Evolutionary conservation across 352 stramenopile species (phyloP).

Genomic region (Pythium rhizo-oryzae): DNA sequence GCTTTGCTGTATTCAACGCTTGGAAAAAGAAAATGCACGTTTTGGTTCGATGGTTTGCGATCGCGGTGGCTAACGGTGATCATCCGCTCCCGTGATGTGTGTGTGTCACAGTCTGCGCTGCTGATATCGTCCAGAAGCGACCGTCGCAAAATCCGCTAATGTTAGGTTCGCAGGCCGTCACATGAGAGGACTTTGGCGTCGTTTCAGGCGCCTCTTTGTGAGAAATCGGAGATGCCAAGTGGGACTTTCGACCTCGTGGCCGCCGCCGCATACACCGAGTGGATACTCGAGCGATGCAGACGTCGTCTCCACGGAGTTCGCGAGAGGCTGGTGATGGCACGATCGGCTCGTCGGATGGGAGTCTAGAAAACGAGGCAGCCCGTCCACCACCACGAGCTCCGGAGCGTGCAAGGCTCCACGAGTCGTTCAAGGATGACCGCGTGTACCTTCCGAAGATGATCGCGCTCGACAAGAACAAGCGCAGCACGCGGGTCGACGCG

Average conservation of each 20-base stretch:
- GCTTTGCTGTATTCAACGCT: not conserved
- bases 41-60: not conserved
- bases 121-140: too few relatives aligned
- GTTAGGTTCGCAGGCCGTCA: constrained; percentile 3
- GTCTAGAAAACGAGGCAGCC: not conserved
- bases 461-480: constrained; percentile 31
- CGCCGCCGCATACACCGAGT: not conserved
- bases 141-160: constrained; percentile 7
- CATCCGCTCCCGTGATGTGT: too few relatives aligned
- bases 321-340: not conserved
- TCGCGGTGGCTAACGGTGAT: not conserved
- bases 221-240: not conserved
- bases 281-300: constrained; percentile 1
- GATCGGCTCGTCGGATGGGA: not conserved
- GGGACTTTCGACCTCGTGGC: not conserved
- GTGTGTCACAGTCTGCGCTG: not conserved
- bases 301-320: not conserved
- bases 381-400: constrained; percentile 17
- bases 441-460: constrained; percentile 57
- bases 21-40: constrained; percentile 5
- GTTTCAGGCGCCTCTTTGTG: constrained; percentile 30
- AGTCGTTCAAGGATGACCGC: constrained; percentile 49
- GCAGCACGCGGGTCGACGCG: constrained; percentile 44
- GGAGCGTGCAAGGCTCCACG: constrained; percentile 50
- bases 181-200: constrained; percentile 18